These are phyloP conservation scores for Hordeum pubiflorum DNA, from an alignment of 202 grass and related monocot species.

Conservation along the genomic window DNA sequence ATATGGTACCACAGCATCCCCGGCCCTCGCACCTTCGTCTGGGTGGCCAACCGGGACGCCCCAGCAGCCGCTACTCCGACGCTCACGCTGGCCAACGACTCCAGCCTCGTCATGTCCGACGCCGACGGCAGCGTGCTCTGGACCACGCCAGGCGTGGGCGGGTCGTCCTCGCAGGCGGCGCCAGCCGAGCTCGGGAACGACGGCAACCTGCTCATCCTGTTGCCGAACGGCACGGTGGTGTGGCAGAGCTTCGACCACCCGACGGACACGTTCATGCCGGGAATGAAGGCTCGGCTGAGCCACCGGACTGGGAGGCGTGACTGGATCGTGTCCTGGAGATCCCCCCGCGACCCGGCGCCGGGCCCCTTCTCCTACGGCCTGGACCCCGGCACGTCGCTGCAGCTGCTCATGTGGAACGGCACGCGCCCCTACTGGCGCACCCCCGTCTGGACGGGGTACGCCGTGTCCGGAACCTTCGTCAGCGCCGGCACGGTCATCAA, in stretches of 20 bases:
- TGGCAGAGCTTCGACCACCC: constrained; percentile 79
- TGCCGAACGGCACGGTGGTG: neutral
- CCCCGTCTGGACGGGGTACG: constrained; percentile 41
- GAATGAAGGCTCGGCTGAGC: constrained; percentile 36
- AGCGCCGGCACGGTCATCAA: neutral
- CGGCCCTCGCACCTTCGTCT: constrained; percentile 18
- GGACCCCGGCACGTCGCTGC: constrained; percentile 31
- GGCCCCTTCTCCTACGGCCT: constrained; percentile 42
- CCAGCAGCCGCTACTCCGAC: neutral
- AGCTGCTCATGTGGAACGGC: constrained; percentile 47
- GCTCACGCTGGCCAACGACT: constrained; percentile 2
- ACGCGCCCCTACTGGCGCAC: constrained; percentile 26
- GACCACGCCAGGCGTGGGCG: neutral
- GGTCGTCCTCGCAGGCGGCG: neutral
- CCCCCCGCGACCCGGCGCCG: constrained; percentile 30
- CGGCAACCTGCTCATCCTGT: constrained; percentile 56
- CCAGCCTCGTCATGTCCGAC: constrained; percentile 19
- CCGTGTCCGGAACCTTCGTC: neutral
- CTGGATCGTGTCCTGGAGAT: constrained; percentile 36
- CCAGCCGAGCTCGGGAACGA: constrained; percentile 22
- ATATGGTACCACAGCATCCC: constrained; percentile 37
- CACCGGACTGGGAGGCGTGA: neutral
- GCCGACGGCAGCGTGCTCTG: constrained; percentile 15
- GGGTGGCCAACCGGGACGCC: constrained; percentile 33
- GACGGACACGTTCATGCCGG: constrained; percentile 52